Base-by-base conservation (phyloP, 1,284 basidiomycete species). In the Tylopilus sp. region DNA sequence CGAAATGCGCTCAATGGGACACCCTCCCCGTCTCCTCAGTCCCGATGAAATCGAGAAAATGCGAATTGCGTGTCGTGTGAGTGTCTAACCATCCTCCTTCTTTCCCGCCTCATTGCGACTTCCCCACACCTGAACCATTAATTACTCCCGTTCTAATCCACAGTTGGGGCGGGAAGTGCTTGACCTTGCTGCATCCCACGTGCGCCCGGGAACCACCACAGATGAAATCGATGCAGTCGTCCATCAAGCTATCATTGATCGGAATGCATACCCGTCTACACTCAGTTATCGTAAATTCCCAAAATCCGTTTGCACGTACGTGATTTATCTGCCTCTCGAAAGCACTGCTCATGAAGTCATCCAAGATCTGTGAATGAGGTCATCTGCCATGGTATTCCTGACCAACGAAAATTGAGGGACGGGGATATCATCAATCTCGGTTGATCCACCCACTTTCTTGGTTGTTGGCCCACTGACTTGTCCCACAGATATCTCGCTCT, bases 361-460 rank as follows among this genome's bases (percentile, higher is more conserved):
- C 25, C 57, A 89, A 60, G 89, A 28, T 93, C 91, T 25, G 74
- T 99, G 36, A 99, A 99, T 70, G 97, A 99, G 70, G 87, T 86
- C 49, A 96, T 99, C 61, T 99, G 97, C 68, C 97, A 99, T 69
- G 92, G 92, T 48, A 97, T 97, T 56, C 94, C 94, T 37, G 94
- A 97, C 71, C 78, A 89, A 59, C 76, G 93, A 49, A 90, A 86
- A 57, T 71, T 97, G 45, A 77, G 79, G 59, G 89, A 96, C 58
- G 94, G 94, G 23, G 95, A 97, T 69, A 97, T 97, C 59, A 74
- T 97, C 66, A 97, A 97, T 68, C 81, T 96, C 41, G 96, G 84
- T 89, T 60, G 26, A 44, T 55, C 30, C 29, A 34, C 48, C 39
- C 42, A 36, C 29, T 38, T 45, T 21, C 30, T 33, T 23, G 11